These are phyloP conservation scores for Apium graveolens DNA, from an alignment of 129 eudicot species.

Conservation along the genomic window DNA sequence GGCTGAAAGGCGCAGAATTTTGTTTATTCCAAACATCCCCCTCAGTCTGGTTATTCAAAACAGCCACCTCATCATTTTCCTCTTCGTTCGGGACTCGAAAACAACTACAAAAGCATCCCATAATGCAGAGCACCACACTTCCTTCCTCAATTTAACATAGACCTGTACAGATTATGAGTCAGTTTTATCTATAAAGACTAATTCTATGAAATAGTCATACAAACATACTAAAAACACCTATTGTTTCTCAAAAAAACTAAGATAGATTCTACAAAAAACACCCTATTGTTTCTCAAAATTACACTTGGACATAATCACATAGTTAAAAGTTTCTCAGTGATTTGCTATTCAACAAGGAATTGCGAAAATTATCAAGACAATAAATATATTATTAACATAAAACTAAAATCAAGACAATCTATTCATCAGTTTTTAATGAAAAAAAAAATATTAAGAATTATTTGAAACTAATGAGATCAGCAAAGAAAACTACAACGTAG, in stretches of 20 bases:
- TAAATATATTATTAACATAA: too few species aligned
- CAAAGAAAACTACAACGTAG: background rate
- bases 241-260: too few species aligned
- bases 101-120: conserved; percentile 33
- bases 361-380: too few species aligned
- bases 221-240: background rate
- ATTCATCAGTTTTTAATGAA: too few species aligned
- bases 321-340: too few species aligned
- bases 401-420: too few species aligned
- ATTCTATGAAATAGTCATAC: background rate
- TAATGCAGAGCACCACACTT: conserved; percentile 11
- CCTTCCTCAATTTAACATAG: background rate
- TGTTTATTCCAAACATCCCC: background rate
- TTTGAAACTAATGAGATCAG: background rate
- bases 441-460: too few species aligned
- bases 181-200: background rate
- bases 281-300: too few species aligned
- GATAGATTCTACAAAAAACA: too few species aligned
- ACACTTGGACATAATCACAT: background rate
- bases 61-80: background rate
- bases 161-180: background rate
- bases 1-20: background rate
- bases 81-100: conserved; percentile 13
- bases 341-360: too few species aligned
- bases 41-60: background rate